Conservation (phyloP, 2,329 filamentous ascomycete species). For the Dactylellina drechsleri region DNA sequence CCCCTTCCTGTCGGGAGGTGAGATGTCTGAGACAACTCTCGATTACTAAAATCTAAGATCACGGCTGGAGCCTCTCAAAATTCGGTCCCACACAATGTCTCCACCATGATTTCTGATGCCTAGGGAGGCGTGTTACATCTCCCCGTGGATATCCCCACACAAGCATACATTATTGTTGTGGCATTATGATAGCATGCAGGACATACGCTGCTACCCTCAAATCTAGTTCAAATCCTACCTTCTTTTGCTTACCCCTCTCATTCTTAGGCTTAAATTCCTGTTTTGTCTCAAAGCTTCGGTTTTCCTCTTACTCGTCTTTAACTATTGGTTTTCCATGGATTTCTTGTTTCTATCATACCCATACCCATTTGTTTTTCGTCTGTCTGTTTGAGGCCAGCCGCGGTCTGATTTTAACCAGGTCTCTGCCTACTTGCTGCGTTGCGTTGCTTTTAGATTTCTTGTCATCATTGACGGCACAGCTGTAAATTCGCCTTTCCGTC, state of each 20-base stretch:
- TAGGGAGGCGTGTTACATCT: constrained; percentile 45
- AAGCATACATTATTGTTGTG: constrained; percentile 7
- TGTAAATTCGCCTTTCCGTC: not conserved
- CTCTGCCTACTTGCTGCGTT: constrained; percentile 6
- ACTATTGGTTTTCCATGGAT: constrained; percentile 14
- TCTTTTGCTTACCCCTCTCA: not conserved
- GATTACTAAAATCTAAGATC: constrained; percentile 52
- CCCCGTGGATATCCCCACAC: constrained; percentile 37
- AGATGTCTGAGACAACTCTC: constrained; percentile 54
- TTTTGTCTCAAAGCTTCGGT: constrained; percentile 37
- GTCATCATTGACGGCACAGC: not conserved
- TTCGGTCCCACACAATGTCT: constrained; percentile 37
- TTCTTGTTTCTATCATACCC: constrained; percentile 15
- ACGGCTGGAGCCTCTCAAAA: constrained; percentile 36
- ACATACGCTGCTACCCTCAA: constrained; percentile 1
- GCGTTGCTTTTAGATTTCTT: constrained; percentile 28
- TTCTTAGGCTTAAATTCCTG: not conserved
- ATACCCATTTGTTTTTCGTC: constrained; percentile 21
- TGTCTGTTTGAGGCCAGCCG: constrained; percentile 6
- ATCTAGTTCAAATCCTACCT: constrained; percentile 8
- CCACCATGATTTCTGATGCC: constrained; percentile 42
- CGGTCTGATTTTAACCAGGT: constrained; percentile 2
- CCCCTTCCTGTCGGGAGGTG: constrained; percentile 26
- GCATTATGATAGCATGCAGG: constrained; percentile 22
- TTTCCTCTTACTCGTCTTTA: constrained; percentile 23